Conservation (phyloP, 1,139 yeast species). For the Meyerozyma sp. region DNA sequence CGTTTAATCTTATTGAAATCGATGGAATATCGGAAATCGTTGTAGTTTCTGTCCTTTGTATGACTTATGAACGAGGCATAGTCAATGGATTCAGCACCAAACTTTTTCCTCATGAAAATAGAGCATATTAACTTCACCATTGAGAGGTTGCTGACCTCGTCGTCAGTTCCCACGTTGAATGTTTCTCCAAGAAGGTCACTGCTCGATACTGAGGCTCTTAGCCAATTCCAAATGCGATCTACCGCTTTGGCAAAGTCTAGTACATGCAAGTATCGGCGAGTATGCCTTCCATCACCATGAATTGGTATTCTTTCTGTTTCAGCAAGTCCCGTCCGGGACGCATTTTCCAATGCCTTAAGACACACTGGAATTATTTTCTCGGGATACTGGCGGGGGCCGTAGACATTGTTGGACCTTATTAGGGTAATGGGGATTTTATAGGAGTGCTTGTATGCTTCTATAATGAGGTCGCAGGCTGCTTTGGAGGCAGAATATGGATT, state of each 20-base stretch:
- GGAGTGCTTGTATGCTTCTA: constrained; percentile 42
- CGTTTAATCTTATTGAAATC: constrained; percentile 26
- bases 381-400: constrained; percentile 53
- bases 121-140: constrained; percentile 20
- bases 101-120: constrained; percentile 8
- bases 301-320: constrained; percentile 17
- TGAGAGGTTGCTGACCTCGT: constrained; percentile 38
- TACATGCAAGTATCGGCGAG: constrained; percentile 44
- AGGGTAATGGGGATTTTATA: constrained; percentile 40
- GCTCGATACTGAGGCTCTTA: neutral
- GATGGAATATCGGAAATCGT: constrained; percentile 45
- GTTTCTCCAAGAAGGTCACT: constrained; percentile 25
- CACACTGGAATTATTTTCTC: constrained; percentile 49
- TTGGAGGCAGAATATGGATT: constrained; percentile 60
- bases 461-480: constrained; percentile 51
- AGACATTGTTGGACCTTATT: constrained; percentile 50
- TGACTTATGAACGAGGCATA: constrained; percentile 17
- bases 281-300: constrained; percentile 48
- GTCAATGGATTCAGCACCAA: constrained; percentile 8
- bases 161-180: constrained; percentile 46
- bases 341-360: constrained; percentile 13
- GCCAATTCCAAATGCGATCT: constrained; percentile 22
- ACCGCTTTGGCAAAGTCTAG: constrained; percentile 45
- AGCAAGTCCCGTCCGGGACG: constrained; percentile 4
- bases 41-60: constrained; percentile 45